A percentile compares a stretch with the other conserved stretches of the same genome.
Conservation (phyloP, 2,329 filamentous ascomycete species). For the Periconia digitata region DNA sequence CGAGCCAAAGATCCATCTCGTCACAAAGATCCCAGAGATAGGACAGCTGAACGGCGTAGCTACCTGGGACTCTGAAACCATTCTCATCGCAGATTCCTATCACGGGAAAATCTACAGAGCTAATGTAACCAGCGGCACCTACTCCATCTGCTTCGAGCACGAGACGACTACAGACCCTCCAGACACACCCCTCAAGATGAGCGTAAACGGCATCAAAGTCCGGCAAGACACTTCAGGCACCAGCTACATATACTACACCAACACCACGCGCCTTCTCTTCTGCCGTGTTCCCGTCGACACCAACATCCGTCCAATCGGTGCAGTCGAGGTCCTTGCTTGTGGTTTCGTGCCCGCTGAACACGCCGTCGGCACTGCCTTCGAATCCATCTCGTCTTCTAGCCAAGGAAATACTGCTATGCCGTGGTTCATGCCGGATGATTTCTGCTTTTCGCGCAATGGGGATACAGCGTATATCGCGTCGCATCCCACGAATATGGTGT, state of each 20-base stretch:
- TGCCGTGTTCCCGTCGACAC: neutral
- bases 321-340: neutral
- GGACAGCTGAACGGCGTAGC: neutral
- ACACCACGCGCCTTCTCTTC: neutral
- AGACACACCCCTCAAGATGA: neutral
- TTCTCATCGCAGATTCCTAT: neutral
- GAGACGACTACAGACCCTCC: neutral
- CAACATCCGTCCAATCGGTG: neutral
- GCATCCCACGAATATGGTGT: neutral
- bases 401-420: neutral
- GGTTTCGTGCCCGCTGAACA: neutral
- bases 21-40: neutral
- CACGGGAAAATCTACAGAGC: neutral
- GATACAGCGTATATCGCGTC: neutral
- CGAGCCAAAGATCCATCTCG: neutral
- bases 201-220: neutral
- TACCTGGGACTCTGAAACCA: neutral
- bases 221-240: neutral
- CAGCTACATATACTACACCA: neutral
- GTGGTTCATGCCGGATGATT: neutral
- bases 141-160: neutral
- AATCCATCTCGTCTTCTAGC: neutral
- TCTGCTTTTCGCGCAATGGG: neutral
- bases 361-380: neutral
- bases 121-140: neutral